Percentiles rank a stretch among this genome's conserved stretches.
Evolutionary conservation across 768 basidiomycete species (phyloP).

Genomic region (Suillus subaureus): DNA sequence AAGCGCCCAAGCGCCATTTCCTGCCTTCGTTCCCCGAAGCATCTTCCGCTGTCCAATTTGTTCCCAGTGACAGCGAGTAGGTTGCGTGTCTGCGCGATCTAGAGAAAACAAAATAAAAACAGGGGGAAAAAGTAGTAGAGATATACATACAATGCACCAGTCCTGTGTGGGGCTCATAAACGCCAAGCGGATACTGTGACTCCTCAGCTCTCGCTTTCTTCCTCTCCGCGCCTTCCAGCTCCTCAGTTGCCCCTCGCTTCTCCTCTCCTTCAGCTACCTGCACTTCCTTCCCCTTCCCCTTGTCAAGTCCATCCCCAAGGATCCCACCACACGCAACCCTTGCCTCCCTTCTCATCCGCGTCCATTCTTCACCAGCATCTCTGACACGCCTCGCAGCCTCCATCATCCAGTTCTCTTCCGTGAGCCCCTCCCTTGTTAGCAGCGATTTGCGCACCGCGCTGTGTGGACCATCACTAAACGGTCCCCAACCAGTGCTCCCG

Average conservation of each 20-base stretch:
- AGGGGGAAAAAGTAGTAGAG: conserved; percentile 1
- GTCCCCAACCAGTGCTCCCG: conserved; percentile 80
- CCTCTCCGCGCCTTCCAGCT: conserved; percentile 26
- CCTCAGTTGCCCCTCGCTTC: conserved; percentile 23
- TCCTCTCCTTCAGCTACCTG: conserved; percentile 34
- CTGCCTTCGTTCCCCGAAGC: conserved; percentile 73
- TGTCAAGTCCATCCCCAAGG: conserved; percentile 33
- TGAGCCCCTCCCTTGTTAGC: conserved; percentile 77
- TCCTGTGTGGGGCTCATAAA: conserved; percentile 84
- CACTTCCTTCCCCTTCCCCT: conserved; percentile 34
- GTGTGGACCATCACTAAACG: conserved; percentile 85
- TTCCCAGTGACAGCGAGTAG: conserved; percentile 66
- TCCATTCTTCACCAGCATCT: conserved; percentile 68
- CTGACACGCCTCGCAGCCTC: conserved; percentile 68
- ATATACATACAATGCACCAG: conserved; percentile 66
- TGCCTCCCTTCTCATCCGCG: conserved; percentile 55
- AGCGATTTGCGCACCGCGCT: conserved; percentile 83
- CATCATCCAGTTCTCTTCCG: conserved; percentile 92
- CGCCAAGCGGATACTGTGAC: conserved; percentile 53
- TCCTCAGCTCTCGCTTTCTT: conserved; percentile 33
- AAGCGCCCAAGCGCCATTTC: conserved; percentile 79
- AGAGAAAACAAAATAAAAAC: conserved; percentile 12
- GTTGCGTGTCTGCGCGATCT: conserved; percentile 83
- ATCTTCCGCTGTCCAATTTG: conserved; percentile 51
- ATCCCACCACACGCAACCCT: conserved; percentile 55